Base-by-base conservation (phyloP, 1,139 yeast genomes). In the Suhomyces guaymorum region DNA sequence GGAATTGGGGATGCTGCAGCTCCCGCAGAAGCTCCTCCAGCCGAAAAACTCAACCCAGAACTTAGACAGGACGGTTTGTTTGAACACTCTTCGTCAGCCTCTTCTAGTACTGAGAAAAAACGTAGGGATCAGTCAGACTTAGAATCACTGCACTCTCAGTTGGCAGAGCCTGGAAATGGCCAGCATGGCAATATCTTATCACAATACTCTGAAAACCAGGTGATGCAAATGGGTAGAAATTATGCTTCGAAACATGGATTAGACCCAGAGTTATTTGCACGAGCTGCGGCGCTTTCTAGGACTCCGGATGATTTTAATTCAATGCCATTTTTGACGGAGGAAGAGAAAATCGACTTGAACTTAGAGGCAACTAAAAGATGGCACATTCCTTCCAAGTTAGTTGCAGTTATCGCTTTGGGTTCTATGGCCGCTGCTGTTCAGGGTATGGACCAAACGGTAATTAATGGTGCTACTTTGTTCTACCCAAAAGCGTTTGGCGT, bases 371-470 rank as follows among this genome's bases (percentile, higher is more conserved):
- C 84, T 40, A 78, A 81, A 28, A 75, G 67, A 61, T 82, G 88
- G 87, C 66, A 69, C 35, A 68, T 81, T 32, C 90, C 95, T 0
- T 45, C 47, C 18, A 75, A 76, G 41, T 66, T 87, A 49, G 61
- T 80, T 46, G 76, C 72, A 43, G 79, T 86, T 34, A 76, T 84
- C 37, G 73, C 85, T 11, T 75, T 86, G 55, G 83, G 90, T 26
- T 83, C 95, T 3, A 76, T 86, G 80, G 88, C 92, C 35, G 96
- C 96, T 12, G 86, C 90, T 7, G 90, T 88, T 22, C 95, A 87
- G 58, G 96, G 96, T 51, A 86, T 87, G 88, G 96, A 87, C 58
- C 95, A 87, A 59, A 74, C 94, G 2, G 95, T 86, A 13, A 75
- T 84, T 39, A 85, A 86, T 50, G 96, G 96, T 44, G 95, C 96